A percentile compares a stretch with the other conserved stretches of the same genome.
phyloP scores from a whole-genome alignment of 257 asterid species.

The Lavandula angustifolia region DNA sequence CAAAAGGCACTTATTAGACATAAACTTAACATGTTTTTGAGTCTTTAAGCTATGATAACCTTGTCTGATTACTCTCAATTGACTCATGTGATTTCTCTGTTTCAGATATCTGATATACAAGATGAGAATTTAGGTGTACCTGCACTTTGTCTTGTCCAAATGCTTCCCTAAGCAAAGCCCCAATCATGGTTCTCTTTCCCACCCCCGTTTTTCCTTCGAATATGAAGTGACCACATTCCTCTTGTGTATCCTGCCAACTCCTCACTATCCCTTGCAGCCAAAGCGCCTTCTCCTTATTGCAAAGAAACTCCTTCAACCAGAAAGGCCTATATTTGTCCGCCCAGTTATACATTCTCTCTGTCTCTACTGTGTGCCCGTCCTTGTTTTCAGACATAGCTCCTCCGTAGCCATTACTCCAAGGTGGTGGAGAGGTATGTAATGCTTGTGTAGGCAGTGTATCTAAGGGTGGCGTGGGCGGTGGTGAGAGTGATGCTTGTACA shows the following conservation, averaged over 20 bases:
- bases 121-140: slow-evolving; percentile 42
- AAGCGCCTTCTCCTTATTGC: slow-evolving; percentile 59
- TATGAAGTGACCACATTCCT: slow-evolving; percentile 55
- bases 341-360: slow-evolving; percentile 48
- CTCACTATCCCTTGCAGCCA: slow-evolving; percentile 47
- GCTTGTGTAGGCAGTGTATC: slow-evolving; percentile 11
- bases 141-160: slow-evolving; percentile 57
- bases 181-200: slow-evolving; percentile 85
- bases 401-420: slow-evolving; percentile 13
- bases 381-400: slow-evolving; percentile 18
- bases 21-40: neutral
- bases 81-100: neutral
- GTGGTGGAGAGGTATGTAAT: slow-evolving; percentile 15
- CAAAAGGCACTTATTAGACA: neutral
- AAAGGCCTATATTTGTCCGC: slow-evolving; percentile 66
- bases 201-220: slow-evolving; percentile 82
- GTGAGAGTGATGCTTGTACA: slow-evolving; percentile 7
- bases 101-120: neutral
- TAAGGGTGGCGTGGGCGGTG: slow-evolving; percentile 17
- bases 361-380: slow-evolving; percentile 23
- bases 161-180: slow-evolving; percentile 68
- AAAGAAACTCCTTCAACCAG: slow-evolving; percentile 56
- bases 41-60: slow-evolving; percentile 14
- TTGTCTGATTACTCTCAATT: slow-evolving; percentile 18
- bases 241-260: slow-evolving; percentile 37